These are phyloP conservation scores for Starmerella khaoyaiensis DNA, from an alignment of 805 yeast species.

Conservation along the genomic window DNA sequence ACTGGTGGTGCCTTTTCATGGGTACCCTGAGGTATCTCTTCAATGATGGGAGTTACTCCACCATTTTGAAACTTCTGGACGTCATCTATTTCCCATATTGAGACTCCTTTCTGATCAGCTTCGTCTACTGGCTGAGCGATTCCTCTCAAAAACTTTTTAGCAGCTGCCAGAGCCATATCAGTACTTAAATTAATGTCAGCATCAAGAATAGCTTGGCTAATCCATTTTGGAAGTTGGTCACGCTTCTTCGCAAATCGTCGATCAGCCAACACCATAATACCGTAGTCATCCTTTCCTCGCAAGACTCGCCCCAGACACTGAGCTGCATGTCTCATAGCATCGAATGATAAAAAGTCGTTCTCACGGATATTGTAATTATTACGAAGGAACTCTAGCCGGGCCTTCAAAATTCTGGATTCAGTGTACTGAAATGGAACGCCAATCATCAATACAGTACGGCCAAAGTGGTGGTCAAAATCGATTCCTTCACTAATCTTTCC, in stretches of 20 bases:
- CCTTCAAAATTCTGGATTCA: slow-evolving; percentile 88
- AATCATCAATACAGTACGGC: slow-evolving; percentile 93
- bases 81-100: slow-evolving; percentile 70
- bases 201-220: slow-evolving; percentile 80
- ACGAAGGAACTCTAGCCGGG: slow-evolving; percentile 82
- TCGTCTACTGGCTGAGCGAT: slow-evolving; percentile 90
- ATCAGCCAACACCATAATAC: slow-evolving; percentile 96
- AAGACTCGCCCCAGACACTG: slow-evolving; percentile 95
- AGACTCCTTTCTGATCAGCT: slow-evolving; percentile 83
- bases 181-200: slow-evolving; percentile 87
- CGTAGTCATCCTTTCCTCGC: slow-evolving; percentile 97
- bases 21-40: too few relatives aligned
- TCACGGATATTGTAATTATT: slow-evolving; percentile 89
- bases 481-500: slow-evolving; percentile 98
- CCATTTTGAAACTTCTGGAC: slow-evolving; percentile 19
- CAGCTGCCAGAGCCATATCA: slow-evolving; percentile 93
- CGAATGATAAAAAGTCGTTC: slow-evolving; percentile 89
- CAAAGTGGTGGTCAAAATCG: slow-evolving; percentile 97
- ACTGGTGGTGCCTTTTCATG: too few relatives aligned
- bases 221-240: slow-evolving; percentile 91
- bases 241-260: slow-evolving; percentile 79
- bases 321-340: slow-evolving; percentile 99
- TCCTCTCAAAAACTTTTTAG: slow-evolving; percentile 79
- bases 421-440: slow-evolving; percentile 99
- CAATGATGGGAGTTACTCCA: slow-evolving; percentile 2